These are phyloP conservation scores for Leucaena leucocephala DNA, from an alignment of 306 rosid genomes.

Conservation along the genomic window DNA sequence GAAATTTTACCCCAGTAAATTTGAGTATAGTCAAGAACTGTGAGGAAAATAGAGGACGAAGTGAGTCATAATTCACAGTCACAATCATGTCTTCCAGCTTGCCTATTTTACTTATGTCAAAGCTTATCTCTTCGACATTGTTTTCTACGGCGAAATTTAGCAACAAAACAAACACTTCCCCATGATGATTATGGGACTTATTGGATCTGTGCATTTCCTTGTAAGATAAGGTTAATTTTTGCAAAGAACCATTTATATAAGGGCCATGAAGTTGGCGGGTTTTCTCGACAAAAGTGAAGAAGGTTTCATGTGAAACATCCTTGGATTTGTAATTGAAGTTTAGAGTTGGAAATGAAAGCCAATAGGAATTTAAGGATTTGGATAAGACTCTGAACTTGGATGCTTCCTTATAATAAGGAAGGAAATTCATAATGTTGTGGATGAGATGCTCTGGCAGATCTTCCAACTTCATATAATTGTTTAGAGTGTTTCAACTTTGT, in stretches of 20 bases:
- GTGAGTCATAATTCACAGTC: neutral
- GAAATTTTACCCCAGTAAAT: neutral
- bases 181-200: neutral
- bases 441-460: neutral
- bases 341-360: slow-evolving; percentile 1
- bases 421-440: neutral
- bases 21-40: neutral
- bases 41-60: neutral
- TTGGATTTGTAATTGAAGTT: neutral
- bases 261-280: neutral
- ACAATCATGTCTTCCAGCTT: neutral
- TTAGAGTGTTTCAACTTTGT: too few relatives aligned
- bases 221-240: neutral
- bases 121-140: neutral
- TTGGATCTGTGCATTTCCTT: too few relatives aligned
- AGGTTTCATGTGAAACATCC: neutral
- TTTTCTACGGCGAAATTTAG: neutral
- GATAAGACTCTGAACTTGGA: neutral
- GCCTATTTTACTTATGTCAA: neutral
- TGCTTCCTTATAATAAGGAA: neutral
- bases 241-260: neutral
- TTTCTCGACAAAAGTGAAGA: neutral
- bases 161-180: neutral
- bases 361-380: neutral
- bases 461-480: neutral